Conservation (phyloP, 2,329 filamentous ascomycete genomes). For the Penicillium polonicum region DNA sequence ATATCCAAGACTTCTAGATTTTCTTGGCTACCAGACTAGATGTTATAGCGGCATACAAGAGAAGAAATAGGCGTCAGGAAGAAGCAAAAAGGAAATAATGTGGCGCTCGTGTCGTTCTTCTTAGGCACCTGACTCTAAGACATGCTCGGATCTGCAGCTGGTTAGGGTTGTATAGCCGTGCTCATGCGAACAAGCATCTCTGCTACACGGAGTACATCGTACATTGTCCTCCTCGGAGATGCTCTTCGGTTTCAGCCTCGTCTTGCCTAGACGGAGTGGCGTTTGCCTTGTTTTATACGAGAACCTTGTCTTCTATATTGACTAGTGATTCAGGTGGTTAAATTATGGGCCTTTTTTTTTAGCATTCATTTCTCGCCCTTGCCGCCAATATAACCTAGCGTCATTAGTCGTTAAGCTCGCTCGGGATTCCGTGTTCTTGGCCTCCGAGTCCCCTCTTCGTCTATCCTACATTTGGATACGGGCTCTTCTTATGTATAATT, state of each 20-base stretch:
- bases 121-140: neutral
- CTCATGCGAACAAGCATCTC: neutral
- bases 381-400: conserved; percentile 1
- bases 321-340: neutral
- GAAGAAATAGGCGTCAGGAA: neutral
- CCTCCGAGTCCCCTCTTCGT: neutral
- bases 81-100: neutral
- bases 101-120: neutral
- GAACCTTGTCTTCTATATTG: neutral
- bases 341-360: neutral
- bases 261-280: neutral
- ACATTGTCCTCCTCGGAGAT: neutral
- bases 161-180: neutral
- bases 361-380: neutral
- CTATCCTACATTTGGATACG: neutral
- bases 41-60: neutral
- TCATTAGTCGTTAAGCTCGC: neutral
- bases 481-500: neutral
- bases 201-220: neutral
- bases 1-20: neutral
- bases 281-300: neutral
- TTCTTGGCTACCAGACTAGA: neutral
- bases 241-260: neutral
- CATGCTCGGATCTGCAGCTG: neutral
- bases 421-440: neutral